Evolutionary conservation across 805 yeast genomes (phyloP), one percentile per base, ranked within the genome.

Genomic region (Wickerhamiella parazyma): DNA sequence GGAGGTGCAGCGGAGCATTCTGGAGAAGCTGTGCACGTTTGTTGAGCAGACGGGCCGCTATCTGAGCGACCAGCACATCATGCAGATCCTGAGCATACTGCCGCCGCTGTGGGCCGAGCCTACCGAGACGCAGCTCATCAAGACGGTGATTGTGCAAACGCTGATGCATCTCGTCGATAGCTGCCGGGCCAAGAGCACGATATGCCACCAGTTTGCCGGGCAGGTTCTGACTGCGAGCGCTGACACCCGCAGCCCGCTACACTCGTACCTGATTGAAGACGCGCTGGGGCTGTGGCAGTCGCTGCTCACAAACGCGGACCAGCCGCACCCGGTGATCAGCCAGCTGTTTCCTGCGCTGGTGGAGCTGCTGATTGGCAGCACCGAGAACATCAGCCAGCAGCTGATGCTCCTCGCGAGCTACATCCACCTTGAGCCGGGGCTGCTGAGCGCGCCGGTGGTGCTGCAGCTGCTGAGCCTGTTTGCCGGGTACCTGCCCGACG

Each of bases 261-360:
- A 73, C 46, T 61, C 71, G 1, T 64, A 82, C 38, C 59, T 86
- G 9, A 68, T 79, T 11, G 95, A 86, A 55, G 96, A 86, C 60
- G 95, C 91, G 0, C 76, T 73, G 54, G 93, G 80, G 45, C 67
- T 87, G 33, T 84, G 95, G 94, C 65, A 72, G 14, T 66, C 79
- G 0, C 57, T 82, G 6, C 57, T 85, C 40, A 81, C 75, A 47
- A 75, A 76, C 48, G 71, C 72, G 43, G 83, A 89, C 1, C 33
- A 52, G 1, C 50, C 64, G 3, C 62, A 38, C 16, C 38, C 33
- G 4, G 42, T 22, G 7, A 38, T 54, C 10, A 38, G 35, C 6
- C 26, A 45, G 5, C 35, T 71, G 14, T 69, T 80, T 49, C 73
- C 72, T 7, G 61, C 73, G 49, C 59, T 79, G 24, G 65, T 75